Conservation (phyloP, 2,329 filamentous ascomycete genomes). For the Aspergillus neoniger region DNA sequence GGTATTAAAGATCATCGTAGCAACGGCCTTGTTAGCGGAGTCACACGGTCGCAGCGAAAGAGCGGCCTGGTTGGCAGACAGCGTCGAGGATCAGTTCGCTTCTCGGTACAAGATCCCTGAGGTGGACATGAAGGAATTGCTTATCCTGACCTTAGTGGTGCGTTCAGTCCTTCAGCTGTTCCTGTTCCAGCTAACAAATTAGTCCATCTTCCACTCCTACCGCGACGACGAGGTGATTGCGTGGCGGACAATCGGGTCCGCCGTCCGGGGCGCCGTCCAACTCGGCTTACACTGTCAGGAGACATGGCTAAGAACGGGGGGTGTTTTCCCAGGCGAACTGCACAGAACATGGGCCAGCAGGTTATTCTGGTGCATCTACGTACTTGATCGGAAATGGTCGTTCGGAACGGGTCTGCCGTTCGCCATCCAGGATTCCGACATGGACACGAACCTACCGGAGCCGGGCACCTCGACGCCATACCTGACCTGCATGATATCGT, state of each 20-base stretch:
- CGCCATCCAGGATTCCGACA: slow-evolving; percentile 51
- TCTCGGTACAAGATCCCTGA: slow-evolving; percentile 36
- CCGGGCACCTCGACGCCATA: slow-evolving; percentile 45
- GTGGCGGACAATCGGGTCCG: slow-evolving; percentile 52
- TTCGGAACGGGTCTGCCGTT: slow-evolving; percentile 56
- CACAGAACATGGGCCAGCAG: slow-evolving; percentile 38
- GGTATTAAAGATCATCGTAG: slow-evolving; percentile 77
- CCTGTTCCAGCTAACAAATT: background rate
- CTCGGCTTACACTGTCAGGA: slow-evolving; percentile 53
- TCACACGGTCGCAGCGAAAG: slow-evolving; percentile 72
- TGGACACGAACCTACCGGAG: slow-evolving; percentile 52
- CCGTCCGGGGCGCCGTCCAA: slow-evolving; percentile 50
- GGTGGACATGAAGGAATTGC: slow-evolving; percentile 43
- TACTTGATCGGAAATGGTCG: slow-evolving; percentile 55
- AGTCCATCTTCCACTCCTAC: slow-evolving; percentile 45
- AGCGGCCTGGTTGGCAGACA: slow-evolving; percentile 36
- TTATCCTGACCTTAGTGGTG: slow-evolving; percentile 36
- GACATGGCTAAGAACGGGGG: slow-evolving; percentile 40
- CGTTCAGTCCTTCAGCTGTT: background rate
- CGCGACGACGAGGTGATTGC: slow-evolving; percentile 54
- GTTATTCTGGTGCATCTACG: slow-evolving; percentile 56
- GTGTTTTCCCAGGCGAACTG: slow-evolving; percentile 40
- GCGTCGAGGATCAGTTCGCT: slow-evolving; percentile 39
- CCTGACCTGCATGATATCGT: slow-evolving; percentile 52
- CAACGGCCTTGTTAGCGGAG: slow-evolving; percentile 72